Percentiles rank a stretch among this genome's conserved stretches.
Conservation (phyloP, 2,329 filamentous ascomycete genomes). For the Alternaria dauci region DNA sequence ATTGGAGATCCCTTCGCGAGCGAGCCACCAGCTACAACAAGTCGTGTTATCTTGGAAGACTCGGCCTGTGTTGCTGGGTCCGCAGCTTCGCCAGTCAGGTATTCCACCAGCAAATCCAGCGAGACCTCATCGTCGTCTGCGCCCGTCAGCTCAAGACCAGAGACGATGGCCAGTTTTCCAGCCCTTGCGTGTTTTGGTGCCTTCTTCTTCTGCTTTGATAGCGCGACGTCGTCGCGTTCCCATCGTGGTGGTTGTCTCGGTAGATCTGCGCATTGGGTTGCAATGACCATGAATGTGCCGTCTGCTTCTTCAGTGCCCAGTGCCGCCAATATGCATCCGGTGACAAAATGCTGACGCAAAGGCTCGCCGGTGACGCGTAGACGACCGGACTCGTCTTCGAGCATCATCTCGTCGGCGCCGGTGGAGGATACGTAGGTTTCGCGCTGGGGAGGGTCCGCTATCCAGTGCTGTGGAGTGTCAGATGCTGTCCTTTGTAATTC, state of each 20-base stretch:
- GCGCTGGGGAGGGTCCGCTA: slow-evolving; percentile 78
- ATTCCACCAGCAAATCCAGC: slow-evolving; percentile 83
- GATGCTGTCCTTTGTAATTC: background rate
- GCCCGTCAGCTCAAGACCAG: slow-evolving; percentile 84
- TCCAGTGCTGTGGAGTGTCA: slow-evolving; percentile 73
- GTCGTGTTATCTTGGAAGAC: slow-evolving; percentile 75
- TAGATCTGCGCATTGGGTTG: slow-evolving; percentile 87
- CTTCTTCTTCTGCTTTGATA: slow-evolving; percentile 46
- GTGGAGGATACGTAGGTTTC: slow-evolving; percentile 77
- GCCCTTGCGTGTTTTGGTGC: slow-evolving; percentile 56
- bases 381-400: slow-evolving; percentile 95
- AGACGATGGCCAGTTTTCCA: slow-evolving; percentile 86
- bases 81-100: slow-evolving; percentile 82
- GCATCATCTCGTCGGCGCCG: slow-evolving; percentile 74
- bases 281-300: slow-evolving; percentile 91
- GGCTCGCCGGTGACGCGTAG: slow-evolving; percentile 77
- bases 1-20: slow-evolving; percentile 64
- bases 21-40: slow-evolving; percentile 93
- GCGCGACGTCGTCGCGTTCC: slow-evolving; percentile 67
- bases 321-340: slow-evolving; percentile 91
- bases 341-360: slow-evolving; percentile 78
- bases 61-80: slow-evolving; percentile 67
- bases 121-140: slow-evolving; percentile 76
- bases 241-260: slow-evolving; percentile 83
- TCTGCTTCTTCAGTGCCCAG: slow-evolving; percentile 92